Conservation (phyloP, 2,329 filamentous ascomycete species). For the Claviceps purpurea region DNA sequence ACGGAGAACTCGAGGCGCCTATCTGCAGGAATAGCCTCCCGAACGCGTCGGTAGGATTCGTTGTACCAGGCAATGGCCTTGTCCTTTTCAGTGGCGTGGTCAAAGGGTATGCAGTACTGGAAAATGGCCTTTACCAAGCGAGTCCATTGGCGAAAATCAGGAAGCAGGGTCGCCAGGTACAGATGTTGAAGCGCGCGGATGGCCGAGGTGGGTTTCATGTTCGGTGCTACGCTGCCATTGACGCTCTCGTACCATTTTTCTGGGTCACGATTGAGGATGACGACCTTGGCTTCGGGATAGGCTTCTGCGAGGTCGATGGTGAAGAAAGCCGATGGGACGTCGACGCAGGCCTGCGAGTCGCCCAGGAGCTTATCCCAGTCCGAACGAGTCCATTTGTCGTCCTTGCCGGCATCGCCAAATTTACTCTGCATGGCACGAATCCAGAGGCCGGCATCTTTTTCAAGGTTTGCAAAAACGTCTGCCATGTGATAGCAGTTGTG, state of each 20-base stretch:
- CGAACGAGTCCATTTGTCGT: slow-evolving; percentile 16
- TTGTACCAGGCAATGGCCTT: slow-evolving; percentile 25
- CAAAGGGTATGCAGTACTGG: slow-evolving; percentile 13
- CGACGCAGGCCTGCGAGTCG: slow-evolving; percentile 36
- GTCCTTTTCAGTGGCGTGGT: slow-evolving; percentile 21
- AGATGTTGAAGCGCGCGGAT: slow-evolving; percentile 7
- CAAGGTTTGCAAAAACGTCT: slow-evolving; percentile 10
- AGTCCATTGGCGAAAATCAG: slow-evolving; percentile 11
- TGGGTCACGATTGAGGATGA: slow-evolving; percentile 26
- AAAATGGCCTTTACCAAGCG: slow-evolving; percentile 16
- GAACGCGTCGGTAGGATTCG: slow-evolving; percentile 20
- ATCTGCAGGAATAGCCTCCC: slow-evolving; percentile 18
- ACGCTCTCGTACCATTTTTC: slow-evolving; percentile 24
- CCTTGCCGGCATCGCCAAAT: slow-evolving; percentile 13
- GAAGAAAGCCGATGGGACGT: slow-evolving; percentile 42
- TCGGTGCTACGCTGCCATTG: slow-evolving; percentile 12
- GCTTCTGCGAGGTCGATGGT: slow-evolving; percentile 21
- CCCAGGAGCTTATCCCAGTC: slow-evolving; percentile 34
- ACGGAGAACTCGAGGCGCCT: slow-evolving; percentile 25
- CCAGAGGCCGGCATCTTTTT: slow-evolving; percentile 16
- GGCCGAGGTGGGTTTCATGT: background rate
- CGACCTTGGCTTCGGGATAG: slow-evolving; percentile 24
- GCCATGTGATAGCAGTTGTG: slow-evolving; percentile 19
- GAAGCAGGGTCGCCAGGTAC: slow-evolving; percentile 18
- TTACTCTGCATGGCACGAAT: slow-evolving; percentile 19